These are phyloP conservation scores for Geotrichum reessii DNA, from an alignment of 1,139 yeast genomes.

Conservation along the genomic window DNA sequence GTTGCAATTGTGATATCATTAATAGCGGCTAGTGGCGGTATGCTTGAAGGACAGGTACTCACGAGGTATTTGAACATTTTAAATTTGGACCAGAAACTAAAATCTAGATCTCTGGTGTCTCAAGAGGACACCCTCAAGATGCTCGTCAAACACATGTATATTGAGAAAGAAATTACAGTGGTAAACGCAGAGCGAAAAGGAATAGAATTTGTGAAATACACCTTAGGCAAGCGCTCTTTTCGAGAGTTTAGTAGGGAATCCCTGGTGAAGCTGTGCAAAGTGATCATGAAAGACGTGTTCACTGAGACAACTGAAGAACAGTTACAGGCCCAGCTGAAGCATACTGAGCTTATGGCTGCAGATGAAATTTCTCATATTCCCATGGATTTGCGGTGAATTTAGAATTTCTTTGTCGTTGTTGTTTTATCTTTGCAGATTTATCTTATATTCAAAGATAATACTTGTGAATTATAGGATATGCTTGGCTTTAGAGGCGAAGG, in stretches of 20 bases:
- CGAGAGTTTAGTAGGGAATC: slow-evolving; percentile 16
- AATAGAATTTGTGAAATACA: slow-evolving; percentile 10
- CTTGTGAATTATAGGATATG: too few species aligned
- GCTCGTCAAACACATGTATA: slow-evolving; percentile 13
- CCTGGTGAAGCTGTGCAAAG: slow-evolving; percentile 6
- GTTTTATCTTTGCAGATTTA: too few species aligned
- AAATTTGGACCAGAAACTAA: slow-evolving; percentile 6
- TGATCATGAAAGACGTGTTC: slow-evolving; percentile 7
- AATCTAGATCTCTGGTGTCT: slow-evolving; percentile 3
- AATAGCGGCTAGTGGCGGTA: slow-evolving; percentile 15
- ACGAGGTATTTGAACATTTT: slow-evolving; percentile 7
- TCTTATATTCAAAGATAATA: too few species aligned
- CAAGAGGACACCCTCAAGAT: slow-evolving; percentile 10
- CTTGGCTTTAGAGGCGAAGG: too few species aligned
- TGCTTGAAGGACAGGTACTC: slow-evolving; percentile 7
- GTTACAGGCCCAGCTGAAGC: slow-evolving; percentile 10
- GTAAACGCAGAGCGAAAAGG: slow-evolving; percentile 13
- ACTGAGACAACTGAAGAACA: slow-evolving; percentile 4
- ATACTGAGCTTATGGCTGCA: slow-evolving; percentile 7
- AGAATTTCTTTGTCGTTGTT: background rate
- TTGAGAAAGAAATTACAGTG: slow-evolving; percentile 10
- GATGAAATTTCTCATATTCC: slow-evolving; percentile 1
- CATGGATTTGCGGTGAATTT: background rate
- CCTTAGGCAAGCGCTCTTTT: slow-evolving; percentile 16
- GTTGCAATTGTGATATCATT: slow-evolving; percentile 13